Evolutionary conservation across 192 early-diverging fungal genomes (phyloP).

Genomic region (Gaertneriomyces sp.): DNA sequence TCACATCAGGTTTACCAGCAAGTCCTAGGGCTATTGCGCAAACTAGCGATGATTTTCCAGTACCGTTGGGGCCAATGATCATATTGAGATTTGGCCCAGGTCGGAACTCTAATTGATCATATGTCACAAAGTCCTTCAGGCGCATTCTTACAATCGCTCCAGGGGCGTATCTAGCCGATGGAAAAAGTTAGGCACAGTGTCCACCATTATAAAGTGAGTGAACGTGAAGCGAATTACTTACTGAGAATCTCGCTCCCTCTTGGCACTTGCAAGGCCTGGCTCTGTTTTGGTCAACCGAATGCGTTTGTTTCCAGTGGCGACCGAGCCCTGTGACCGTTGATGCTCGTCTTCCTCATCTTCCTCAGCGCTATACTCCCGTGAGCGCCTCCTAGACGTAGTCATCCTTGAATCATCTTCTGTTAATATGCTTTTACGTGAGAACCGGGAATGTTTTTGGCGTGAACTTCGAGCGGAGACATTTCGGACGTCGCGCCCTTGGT

Average conservation of each 20-base stretch:
- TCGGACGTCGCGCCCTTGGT: background rate
- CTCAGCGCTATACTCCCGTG: background rate
- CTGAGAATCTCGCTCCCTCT: background rate
- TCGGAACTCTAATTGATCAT: conserved; percentile 74
- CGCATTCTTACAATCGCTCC: conserved; percentile 74
- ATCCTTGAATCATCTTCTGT: too few species aligned
- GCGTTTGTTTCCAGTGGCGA: background rate
- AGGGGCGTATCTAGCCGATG: conserved; percentile 22
- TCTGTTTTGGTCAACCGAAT: background rate
- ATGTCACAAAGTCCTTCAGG: conserved; percentile 94
- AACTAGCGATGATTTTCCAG: conserved; percentile 93
- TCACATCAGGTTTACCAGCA: conserved; percentile 65
- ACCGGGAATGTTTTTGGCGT: too few species aligned
- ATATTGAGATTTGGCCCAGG: conserved; percentile 97
- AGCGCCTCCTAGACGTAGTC: too few species aligned
- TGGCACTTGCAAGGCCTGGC: background rate
- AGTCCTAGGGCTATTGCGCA: conserved; percentile 95
- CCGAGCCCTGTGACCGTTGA: background rate
- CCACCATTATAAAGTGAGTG: too few species aligned
- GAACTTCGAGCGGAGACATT: background rate
- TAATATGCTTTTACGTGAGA: too few species aligned
- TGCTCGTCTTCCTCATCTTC: background rate
- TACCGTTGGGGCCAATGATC: conserved; percentile 93
- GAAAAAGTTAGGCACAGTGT: background rate
- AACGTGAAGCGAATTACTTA: too few species aligned